These are phyloP conservation scores for Calonectria pseudoturangicola DNA, from an alignment of 2,329 filamentous ascomycete genomes.

Conservation along the genomic window DNA sequence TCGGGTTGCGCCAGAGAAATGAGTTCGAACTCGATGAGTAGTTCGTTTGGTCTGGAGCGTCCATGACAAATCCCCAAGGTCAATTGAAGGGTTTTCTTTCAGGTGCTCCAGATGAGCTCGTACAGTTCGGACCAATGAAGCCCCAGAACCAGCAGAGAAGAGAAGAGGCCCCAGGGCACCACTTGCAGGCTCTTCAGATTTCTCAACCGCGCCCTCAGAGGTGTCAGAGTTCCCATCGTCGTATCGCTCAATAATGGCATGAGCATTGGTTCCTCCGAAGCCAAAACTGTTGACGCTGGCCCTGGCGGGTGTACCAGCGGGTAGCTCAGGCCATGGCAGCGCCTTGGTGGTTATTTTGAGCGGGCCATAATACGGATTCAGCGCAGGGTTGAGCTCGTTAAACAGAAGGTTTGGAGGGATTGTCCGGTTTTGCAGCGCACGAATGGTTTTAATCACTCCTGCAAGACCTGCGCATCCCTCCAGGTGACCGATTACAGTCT, in stretches of 20 bases:
- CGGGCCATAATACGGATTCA: slow-evolving; percentile 51
- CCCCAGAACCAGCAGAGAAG: slow-evolving; percentile 35
- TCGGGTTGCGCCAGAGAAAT: slow-evolving; percentile 30
- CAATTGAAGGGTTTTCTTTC: slow-evolving; percentile 12
- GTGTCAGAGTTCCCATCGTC: not conserved
- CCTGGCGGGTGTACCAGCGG: slow-evolving; percentile 36
- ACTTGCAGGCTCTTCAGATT: not conserved
- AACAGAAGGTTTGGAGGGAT: slow-evolving; percentile 59
- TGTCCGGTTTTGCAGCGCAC: slow-evolving; percentile 44
- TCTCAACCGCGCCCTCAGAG: not conserved
- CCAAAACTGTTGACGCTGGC: slow-evolving; percentile 59
- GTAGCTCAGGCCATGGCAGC: slow-evolving; percentile 49
- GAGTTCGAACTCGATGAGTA: slow-evolving; percentile 28
- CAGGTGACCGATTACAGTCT: slow-evolving; percentile 54
- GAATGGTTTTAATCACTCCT: slow-evolving; percentile 45
- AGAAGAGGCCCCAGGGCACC: slow-evolving; percentile 17
- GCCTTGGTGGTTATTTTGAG: slow-evolving; percentile 49
- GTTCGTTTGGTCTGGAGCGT: slow-evolving; percentile 31
- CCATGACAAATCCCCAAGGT: slow-evolving; percentile 30
- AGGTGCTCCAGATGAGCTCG: slow-evolving; percentile 27
- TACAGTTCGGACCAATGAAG: slow-evolving; percentile 27
- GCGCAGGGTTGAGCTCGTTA: slow-evolving; percentile 52
- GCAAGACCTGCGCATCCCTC: slow-evolving; percentile 54
- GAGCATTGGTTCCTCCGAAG: slow-evolving; percentile 67
- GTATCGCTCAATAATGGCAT: slow-evolving; percentile 60